Base-by-base conservation (phyloP, 768 basidiomycete species). In the Mycena sanguinolenta region DNA sequence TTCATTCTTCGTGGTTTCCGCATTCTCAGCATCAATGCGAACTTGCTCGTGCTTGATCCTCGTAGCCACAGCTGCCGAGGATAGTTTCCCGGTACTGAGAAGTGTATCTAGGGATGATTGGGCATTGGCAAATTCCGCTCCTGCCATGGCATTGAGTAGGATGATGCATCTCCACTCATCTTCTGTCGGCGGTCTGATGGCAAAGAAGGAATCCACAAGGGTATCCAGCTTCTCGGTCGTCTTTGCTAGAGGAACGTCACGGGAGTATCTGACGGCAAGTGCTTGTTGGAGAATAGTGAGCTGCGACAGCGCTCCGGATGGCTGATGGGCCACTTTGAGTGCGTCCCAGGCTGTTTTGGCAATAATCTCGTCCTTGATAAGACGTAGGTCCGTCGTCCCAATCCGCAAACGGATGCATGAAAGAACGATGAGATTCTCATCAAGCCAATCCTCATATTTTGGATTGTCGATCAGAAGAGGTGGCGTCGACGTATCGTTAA, bases 1-100 rank as follows among this genome's bases (percentile, higher is more conserved):
- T 8, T 65, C 55, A 2, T 25, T 49, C 8, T 27, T 3, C 2
- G 32, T 13, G 2, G 64, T 28, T 14, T 65, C 55, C 8, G 64
- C 25, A n/a, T 50, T 65, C 23, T 65, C 55, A 7, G 16, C 39
- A 10, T 65, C n/a, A 23, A 65, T 65, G 34, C 55, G 64, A 0
- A 58, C 25, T 52, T 65, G 64, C 12, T 65, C 64, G 30, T 65
- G 64, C 25, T 50, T 65, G 55, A 65, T 65, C 8, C 64, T 14
- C 3, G 57, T n/a, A n/a, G n/a, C n/a, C n/a, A n/a, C n/a, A n/a
- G n/a, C n/a, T n/a, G n/a, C n/a, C n/a, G n/a, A n/a, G n/a, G n/a
- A n/a, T n/a, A n/a, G n/a, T n/a, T n/a, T n/a, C n/a, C n/a, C n/a
- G n/a, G n/a, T n/a, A n/a, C n/a, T n/a, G n/a, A n/a, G n/a, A n/a